These are phyloP conservation scores for Arthroderma sp. DNA, from an alignment of 2,329 filamentous ascomycete species.

Conservation along the genomic window DNA sequence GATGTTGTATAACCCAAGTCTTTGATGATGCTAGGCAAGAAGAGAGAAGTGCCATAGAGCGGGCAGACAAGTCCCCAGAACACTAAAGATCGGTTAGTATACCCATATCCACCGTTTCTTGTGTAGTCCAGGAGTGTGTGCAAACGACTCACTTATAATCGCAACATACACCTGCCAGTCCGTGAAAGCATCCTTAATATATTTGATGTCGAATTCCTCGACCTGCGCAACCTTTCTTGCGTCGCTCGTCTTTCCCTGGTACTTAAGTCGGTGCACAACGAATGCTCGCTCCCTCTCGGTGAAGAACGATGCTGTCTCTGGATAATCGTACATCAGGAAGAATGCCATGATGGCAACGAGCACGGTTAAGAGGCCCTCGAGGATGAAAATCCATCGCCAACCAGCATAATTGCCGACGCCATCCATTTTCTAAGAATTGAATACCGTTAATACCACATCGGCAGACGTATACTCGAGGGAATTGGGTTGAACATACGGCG, in stretches of 20 bases:
- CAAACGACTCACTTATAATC: constrained; percentile 21
- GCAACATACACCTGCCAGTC: constrained; percentile 32
- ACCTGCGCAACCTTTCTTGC: constrained; percentile 17
- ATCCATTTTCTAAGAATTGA: constrained; percentile 31
- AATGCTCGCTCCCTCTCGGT: constrained; percentile 27
- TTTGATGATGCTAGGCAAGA: constrained; percentile 30
- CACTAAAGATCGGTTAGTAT: constrained; percentile 14
- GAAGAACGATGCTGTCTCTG: constrained; percentile 32
- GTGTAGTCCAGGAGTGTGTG: neutral
- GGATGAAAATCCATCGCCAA: constrained; percentile 40
- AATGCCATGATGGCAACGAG: constrained; percentile 30
- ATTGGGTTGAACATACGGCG: constrained; percentile 18
- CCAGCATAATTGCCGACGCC: constrained; percentile 34
- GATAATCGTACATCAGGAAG: constrained; percentile 34
- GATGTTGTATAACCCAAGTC: constrained; percentile 28
- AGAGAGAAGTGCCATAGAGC: constrained; percentile 29
- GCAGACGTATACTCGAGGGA: constrained; percentile 9
- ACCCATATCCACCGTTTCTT: neutral
- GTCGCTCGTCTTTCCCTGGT: constrained; percentile 19
- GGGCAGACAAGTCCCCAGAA: constrained; percentile 32
- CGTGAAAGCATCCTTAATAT: constrained; percentile 26
- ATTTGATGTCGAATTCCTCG: constrained; percentile 25
- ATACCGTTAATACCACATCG: constrained; percentile 11
- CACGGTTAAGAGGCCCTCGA: constrained; percentile 36
- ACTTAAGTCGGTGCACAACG: constrained; percentile 25